phyloP scores from a whole-genome alignment of 768 basidiomycete species.

The Agrocybe chaxingu region DNA sequence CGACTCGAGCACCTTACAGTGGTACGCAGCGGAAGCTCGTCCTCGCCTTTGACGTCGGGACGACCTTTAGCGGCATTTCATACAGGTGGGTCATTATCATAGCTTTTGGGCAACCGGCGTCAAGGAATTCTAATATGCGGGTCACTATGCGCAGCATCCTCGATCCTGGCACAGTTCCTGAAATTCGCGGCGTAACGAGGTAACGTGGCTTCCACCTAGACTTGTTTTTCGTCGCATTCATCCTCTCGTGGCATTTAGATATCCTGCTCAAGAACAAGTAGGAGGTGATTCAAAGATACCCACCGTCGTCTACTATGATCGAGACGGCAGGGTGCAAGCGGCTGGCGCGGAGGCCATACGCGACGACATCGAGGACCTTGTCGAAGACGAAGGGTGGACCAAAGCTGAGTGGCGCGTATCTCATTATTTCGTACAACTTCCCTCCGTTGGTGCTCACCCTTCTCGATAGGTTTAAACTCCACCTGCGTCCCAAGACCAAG shows the following conservation, averaged over 20 bases:
- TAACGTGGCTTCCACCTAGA: slow-evolving; percentile 6
- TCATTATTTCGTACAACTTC: not conserved
- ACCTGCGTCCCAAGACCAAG: slow-evolving; percentile 19
- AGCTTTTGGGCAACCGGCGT: not conserved
- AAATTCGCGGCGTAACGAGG: slow-evolving; percentile 42
- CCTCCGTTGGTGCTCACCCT: not conserved
- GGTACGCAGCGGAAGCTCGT: slow-evolving; percentile 36
- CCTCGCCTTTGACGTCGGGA: slow-evolving; percentile 41
- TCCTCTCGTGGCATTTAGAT: slow-evolving; percentile 25
- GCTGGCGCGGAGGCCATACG: slow-evolving; percentile 44
- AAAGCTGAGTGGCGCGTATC: slow-evolving; percentile 44
- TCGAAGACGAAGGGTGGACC: slow-evolving; percentile 41
- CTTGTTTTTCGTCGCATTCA: not conserved
- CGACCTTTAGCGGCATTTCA: slow-evolving; percentile 39
- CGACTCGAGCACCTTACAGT: slow-evolving; percentile 31
- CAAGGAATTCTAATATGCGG: not conserved
- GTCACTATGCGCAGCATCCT: slow-evolving; percentile 30
- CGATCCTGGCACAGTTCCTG: slow-evolving; percentile 32
- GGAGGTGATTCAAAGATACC: slow-evolving; percentile 46
- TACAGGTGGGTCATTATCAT: slow-evolving; percentile 18
- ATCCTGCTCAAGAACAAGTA: slow-evolving; percentile 41
- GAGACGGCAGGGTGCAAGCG: slow-evolving; percentile 32
- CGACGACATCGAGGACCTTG: slow-evolving; percentile 34
- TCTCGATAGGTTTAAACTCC: slow-evolving; percentile 28
- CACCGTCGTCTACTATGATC: slow-evolving; percentile 40